phyloP scores from a whole-genome alignment of 495 filamentous ascomycete genomes.

The Staphylotrichum tortipilum region DNA sequence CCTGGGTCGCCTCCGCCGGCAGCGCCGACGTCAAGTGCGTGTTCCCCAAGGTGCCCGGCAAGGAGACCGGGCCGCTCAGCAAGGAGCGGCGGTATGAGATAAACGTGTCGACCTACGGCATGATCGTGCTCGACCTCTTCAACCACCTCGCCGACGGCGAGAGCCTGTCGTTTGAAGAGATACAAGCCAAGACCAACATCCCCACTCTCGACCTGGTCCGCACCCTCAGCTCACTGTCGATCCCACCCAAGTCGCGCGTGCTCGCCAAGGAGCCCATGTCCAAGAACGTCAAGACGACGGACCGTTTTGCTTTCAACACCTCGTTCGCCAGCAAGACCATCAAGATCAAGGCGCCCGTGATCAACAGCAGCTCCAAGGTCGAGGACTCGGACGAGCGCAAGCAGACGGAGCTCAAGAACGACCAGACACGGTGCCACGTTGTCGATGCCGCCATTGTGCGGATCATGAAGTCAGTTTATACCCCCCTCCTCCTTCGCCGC shows the following conservation, averaged over 20 bases:
- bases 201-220: constrained; percentile 66
- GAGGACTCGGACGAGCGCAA: constrained; percentile 76
- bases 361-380: constrained; percentile 75
- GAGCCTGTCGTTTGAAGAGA: constrained; percentile 70
- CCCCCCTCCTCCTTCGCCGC: background rate
- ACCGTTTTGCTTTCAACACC: constrained; percentile 78
- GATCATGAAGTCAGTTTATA: constrained; percentile 78
- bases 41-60: constrained; percentile 59
- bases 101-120: constrained; percentile 85
- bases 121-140: constrained; percentile 85
- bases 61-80: constrained; percentile 51
- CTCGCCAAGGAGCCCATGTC: constrained; percentile 76
- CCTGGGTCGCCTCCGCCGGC: constrained; percentile 64
- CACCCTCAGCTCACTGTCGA: constrained; percentile 74
- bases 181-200: constrained; percentile 78
- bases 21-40: constrained; percentile 75
- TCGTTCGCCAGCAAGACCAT: constrained; percentile 72
- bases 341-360: constrained; percentile 62
- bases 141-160: constrained; percentile 62
- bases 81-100: constrained; percentile 78
- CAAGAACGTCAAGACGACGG: constrained; percentile 70
- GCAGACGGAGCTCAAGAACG: constrained; percentile 81
- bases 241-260: constrained; percentile 76
- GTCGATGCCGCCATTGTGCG: constrained; percentile 88
- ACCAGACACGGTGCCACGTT: constrained; percentile 63